These are phyloP conservation scores for Phaeosphaeria sp. DNA, from an alignment of 2,329 filamentous ascomycete species.

Conservation along the genomic window DNA sequence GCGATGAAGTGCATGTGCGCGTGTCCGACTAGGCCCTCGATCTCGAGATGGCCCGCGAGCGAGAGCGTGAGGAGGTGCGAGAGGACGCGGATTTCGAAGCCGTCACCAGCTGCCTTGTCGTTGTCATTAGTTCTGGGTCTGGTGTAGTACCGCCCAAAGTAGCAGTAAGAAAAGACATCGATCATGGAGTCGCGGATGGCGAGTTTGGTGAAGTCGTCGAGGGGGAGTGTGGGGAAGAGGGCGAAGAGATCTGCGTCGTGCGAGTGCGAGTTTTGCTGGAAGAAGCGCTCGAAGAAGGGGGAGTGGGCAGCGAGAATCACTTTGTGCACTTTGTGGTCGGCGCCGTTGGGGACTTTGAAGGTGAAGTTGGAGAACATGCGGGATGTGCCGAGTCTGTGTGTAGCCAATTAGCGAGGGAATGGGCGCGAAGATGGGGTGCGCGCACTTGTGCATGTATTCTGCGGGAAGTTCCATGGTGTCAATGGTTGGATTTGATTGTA, in stretches of 20 bases:
- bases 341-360: background rate
- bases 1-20: background rate
- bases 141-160: background rate
- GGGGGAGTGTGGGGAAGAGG: background rate
- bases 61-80: background rate
- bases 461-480: too few species aligned
- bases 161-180: conserved; percentile 1
- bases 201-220: background rate
- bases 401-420: too few species aligned
- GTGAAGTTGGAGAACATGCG: background rate
- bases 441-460: too few species aligned
- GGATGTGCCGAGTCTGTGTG: background rate
- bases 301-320: background rate
- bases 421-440: too few species aligned
- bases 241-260: conserved; percentile 2
- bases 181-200: background rate
- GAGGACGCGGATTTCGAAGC: background rate
- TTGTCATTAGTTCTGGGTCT: background rate
- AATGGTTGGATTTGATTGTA: too few species aligned
- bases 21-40: background rate
- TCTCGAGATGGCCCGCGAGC: background rate
- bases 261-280: background rate
- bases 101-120: background rate
- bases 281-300: background rate
- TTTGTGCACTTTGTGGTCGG: background rate